phyloP scores from a whole-genome alignment of 2,329 filamentous ascomycete genomes.

The Colletotrichum sp. region DNA sequence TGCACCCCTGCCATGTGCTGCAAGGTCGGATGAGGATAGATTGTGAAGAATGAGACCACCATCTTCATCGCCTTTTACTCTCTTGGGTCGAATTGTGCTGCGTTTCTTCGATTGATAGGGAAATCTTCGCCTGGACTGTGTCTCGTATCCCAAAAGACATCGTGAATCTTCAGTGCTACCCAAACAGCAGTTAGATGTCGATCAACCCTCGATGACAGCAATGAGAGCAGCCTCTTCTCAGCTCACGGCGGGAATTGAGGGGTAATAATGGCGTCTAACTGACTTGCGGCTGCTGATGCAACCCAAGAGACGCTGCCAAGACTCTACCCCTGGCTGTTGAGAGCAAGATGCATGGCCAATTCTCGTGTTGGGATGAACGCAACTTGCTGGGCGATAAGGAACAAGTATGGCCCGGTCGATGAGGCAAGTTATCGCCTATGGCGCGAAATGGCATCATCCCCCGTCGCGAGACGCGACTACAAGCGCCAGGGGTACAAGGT shows the following conservation, averaged over 20 bases:
- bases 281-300: background rate
- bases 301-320: slow-evolving; percentile 6
- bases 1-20: background rate
- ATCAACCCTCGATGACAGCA: background rate
- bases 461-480: background rate
- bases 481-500: background rate
- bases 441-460: slow-evolving; percentile 1
- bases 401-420: background rate
- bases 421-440: background rate
- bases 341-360: background rate
- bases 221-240: too few relatives aligned
- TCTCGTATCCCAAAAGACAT: background rate
- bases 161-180: background rate
- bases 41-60: background rate
- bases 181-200: rapidly evolving
- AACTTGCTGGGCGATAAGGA: background rate
- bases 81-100: too few relatives aligned
- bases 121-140: background rate
- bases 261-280: background rate
- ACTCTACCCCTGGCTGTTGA: background rate
- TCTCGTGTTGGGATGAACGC: background rate
- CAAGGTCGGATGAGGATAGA: background rate
- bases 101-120: background rate
- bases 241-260: background rate
- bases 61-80: background rate